phyloP scores from a whole-genome alignment of 2,329 filamentous ascomycete species.

The Aspergillus sergii region DNA sequence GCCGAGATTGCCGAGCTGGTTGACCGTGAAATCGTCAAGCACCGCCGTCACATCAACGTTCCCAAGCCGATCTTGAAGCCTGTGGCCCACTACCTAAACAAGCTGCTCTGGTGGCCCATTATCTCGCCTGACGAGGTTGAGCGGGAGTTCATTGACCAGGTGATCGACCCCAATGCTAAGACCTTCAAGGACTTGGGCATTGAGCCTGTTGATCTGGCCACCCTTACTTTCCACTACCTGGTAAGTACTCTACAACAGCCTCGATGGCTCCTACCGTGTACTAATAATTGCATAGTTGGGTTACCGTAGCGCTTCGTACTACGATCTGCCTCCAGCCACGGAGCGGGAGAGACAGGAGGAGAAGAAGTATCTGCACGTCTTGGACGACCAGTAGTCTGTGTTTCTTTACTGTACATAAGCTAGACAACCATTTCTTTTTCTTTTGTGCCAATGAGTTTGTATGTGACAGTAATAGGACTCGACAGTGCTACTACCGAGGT shows the following conservation, averaged over 20 bases:
- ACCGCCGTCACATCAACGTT: conserved; percentile 86
- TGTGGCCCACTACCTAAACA: conserved; percentile 73
- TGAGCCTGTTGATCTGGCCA: conserved; percentile 80
- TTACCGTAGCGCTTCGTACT: conserved; percentile 85
- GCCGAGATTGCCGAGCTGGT: conserved; percentile 84
- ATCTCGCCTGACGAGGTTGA: conserved; percentile 84
- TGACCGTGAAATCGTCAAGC: conserved; percentile 88
- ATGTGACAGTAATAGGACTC: not conserved
- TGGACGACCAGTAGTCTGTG: conserved; percentile 73
- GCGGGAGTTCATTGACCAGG: conserved; percentile 89
- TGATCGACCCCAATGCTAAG: conserved; percentile 87
- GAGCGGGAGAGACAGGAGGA: conserved; percentile 94
- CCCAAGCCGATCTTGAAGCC: conserved; percentile 81
- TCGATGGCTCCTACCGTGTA: not conserved
- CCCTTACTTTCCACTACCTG: conserved; percentile 91
- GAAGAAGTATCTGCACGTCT: conserved; percentile 94
- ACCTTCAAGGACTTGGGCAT: conserved; percentile 94
- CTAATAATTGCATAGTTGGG: conserved; percentile 65
- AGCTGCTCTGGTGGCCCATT: conserved; percentile 84
- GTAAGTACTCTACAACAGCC: conserved; percentile 54
- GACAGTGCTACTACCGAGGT: not conserved
- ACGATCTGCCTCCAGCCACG: conserved; percentile 90
- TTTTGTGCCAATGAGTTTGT: conserved; percentile 24
- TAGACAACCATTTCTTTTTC: conserved; percentile 40
- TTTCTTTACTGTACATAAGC: conserved; percentile 45